A percentile compares a stretch with the other conserved stretches of the same genome.
These are phyloP conservation scores for Geranium incanum DNA, from an alignment of 441 rosid genomes.

Conservation along the genomic window DNA sequence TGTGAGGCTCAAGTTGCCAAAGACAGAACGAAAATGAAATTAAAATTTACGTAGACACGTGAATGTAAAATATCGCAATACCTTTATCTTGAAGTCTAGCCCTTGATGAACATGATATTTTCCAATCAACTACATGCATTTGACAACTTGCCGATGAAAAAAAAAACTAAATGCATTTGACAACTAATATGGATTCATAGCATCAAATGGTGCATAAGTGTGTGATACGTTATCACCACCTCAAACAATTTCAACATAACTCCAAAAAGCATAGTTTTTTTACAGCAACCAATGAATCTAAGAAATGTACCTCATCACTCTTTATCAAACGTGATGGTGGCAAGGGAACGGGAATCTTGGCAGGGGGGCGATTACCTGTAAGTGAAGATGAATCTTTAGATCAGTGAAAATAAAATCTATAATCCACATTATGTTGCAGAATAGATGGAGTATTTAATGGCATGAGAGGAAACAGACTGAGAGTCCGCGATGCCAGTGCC, in stretches of 20 bases:
- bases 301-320: conserved; percentile 53
- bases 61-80: neutral
- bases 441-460: conserved; percentile 10
- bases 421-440: neutral
- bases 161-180: conserved; percentile 1
- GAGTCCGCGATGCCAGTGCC: conserved; percentile 12
- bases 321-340: conserved; percentile 53
- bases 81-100: neutral
- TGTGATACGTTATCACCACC: neutral
- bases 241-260: neutral
- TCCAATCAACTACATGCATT: neutral
- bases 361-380: conserved; percentile 77
- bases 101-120: neutral
- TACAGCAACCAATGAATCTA: conserved; percentile 9
- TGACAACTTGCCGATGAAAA: conserved; percentile 11
- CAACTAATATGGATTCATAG: neutral
- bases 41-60: neutral
- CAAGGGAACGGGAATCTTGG: conserved; percentile 81
- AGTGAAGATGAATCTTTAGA: conserved; percentile 18
- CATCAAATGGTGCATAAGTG: neutral
- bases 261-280: neutral
- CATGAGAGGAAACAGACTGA: conserved; percentile 12
- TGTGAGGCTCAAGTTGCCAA: conserved; percentile 4
- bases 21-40: neutral
- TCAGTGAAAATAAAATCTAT: conserved; percentile 13